phyloP scores from a whole-genome alignment of 1,139 yeast species.

The Magnusiomyces paraingens region DNA sequence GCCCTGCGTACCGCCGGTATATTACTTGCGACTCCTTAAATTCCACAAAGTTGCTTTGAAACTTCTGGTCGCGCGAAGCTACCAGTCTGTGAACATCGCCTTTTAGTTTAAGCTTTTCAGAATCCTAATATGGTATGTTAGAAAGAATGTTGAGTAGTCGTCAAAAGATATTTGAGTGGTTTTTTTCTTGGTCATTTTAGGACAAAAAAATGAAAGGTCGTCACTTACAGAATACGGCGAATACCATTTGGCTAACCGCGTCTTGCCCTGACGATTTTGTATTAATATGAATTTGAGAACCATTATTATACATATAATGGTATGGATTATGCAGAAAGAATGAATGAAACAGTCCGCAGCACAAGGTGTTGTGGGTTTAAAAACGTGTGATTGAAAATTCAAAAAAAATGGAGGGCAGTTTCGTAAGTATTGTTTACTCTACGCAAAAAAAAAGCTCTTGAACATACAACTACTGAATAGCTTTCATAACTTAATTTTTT shows the following conservation, averaged over 20 bases:
- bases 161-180: constrained; percentile 18
- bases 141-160: constrained; percentile 19
- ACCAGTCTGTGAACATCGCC: constrained; percentile 75
- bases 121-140: constrained; percentile 35
- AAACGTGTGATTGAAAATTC: too few relatives aligned
- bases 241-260: constrained; percentile 82
- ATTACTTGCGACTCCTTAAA: constrained; percentile 66
- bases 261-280: constrained; percentile 89
- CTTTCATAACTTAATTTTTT: too few relatives aligned
- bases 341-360: too few relatives aligned
- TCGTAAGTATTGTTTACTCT: too few relatives aligned
- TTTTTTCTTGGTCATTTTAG: not conserved
- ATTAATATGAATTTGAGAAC: constrained; percentile 72
- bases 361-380: too few relatives aligned
- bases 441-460: too few relatives aligned
- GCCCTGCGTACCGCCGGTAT: constrained; percentile 86
- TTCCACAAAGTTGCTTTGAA: constrained; percentile 46
- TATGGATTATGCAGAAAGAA: not conserved
- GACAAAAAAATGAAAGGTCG: not conserved
- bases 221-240: constrained; percentile 34
- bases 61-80: constrained; percentile 75
- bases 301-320: constrained; percentile 38
- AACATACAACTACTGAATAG: too few relatives aligned
- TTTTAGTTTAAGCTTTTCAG: constrained; percentile 46
- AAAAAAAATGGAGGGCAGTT: too few relatives aligned